Evolutionary conservation across 1,284 basidiomycete genomes (phyloP).

Genomic region (Lignosus rhinocerotis): DNA sequence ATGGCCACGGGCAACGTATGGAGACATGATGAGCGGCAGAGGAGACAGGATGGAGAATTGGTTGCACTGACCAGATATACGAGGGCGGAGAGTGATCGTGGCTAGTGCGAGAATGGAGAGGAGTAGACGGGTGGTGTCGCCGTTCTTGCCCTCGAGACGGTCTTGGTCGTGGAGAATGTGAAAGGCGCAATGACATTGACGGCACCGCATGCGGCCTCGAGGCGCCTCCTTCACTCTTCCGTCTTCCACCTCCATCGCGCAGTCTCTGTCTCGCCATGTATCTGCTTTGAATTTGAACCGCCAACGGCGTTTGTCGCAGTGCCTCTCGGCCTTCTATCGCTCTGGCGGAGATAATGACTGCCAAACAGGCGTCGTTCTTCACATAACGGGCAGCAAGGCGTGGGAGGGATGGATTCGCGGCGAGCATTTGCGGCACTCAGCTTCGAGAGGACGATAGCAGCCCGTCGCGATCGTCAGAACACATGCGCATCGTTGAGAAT

Average conservation of each 20-base stretch:
- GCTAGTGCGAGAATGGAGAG: conserved; percentile 9
- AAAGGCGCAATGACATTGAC: conserved; percentile 9
- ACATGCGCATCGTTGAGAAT: no score
- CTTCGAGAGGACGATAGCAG: no score
- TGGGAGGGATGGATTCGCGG: neutral
- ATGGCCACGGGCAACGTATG: neutral
- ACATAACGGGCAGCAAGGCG: neutral
- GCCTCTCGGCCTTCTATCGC: neutral
- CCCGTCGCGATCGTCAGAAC: no score
- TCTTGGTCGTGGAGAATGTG: conserved; percentile 10
- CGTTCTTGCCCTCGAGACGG: conserved; percentile 6
- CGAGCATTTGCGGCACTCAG: neutral
- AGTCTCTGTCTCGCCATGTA: neutral
- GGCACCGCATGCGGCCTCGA: neutral
- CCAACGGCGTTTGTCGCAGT: neutral
- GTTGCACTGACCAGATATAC: conserved; percentile 10
- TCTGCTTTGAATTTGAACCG: no score
- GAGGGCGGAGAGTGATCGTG: neutral
- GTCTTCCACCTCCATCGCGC: neutral
- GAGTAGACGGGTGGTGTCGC: neutral
- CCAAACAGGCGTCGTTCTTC: neutral
- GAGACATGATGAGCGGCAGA: neutral
- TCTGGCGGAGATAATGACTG: neutral
- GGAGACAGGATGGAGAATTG: neutral
- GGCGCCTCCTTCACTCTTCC: neutral